Evolutionary conservation across 306 rosid genomes (phyloP), one percentile per base, ranked within the genome.

Genomic region (Malus domestica): DNA sequence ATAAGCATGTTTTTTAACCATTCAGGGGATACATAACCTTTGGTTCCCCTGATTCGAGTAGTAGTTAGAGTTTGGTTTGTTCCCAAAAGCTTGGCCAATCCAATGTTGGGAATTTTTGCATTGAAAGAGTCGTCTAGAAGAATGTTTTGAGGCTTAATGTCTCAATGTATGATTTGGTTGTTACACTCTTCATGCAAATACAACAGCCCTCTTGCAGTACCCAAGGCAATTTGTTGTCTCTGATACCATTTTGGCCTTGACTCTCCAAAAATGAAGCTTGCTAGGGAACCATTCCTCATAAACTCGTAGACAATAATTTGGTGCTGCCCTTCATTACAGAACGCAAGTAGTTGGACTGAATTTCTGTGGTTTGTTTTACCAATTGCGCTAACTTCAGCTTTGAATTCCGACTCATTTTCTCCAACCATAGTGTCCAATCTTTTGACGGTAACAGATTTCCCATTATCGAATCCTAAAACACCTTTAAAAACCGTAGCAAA

Each of bases 321-420:
- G 57, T 81, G 65, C 45, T 45, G 8, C 22, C 74, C 85, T 15
- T 72, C 78, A 16, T 77, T 67, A 8, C 81, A 76, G 18, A 71
- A 71, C 15, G 81, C 85, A 8, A 72, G 44, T 9, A 81, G 63
- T 2, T 25, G 33, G 32, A 72, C 81, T 22, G 76, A 72, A 33
- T 81, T 81, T 23, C 51, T 82, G 45, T 83, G 89, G 57, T 83
- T 83, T 25, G 87, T 78, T 58, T 70, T 71, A 23, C 78, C 83
- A 10, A 83, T 81, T 6, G 70, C 44, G 1, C 76, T 81, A 57
- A 81, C 76, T 44, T 86, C 86, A 8, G 80, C 81, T 42, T 81
- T 78, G 78, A 86, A 81, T 38, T 86, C 89, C 12, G 51, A 25
- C 4, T 82, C 90, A 12, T 81, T 82, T 71, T 86, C 86, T 33